Base-by-base conservation (phyloP, 257 asterid species). In the Lithospermum erythrorhizon region DNA sequence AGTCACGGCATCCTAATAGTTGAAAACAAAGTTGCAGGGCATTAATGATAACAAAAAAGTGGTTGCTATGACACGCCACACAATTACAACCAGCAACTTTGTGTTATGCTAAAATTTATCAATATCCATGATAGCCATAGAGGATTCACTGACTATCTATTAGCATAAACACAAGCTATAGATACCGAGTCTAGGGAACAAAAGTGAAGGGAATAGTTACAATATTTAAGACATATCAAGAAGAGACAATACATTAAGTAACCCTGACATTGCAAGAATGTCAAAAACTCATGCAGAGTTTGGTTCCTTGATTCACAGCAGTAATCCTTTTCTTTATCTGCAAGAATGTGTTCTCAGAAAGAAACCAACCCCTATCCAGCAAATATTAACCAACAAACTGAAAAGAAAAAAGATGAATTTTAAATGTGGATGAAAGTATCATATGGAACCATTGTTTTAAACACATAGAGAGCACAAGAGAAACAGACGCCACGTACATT, bases 281-380 rank as follows among this genome's bases (percentile, higher is more conserved):
- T 61, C 63, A 89, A 76, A 66, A 68, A 73, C 74, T 78, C 89
- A 87, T 85, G 79, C 84, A 85, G 79, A 67, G 63, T 61, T 59
- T 55, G 72, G 75, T 68, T 68, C 89, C 78, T 70, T 66, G 66
- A 58, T 22, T 51, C 75, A 70, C 74, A 57, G 87, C 83, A 70
- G 81, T 67, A 76, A 69, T 58, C 72, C 76, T 79, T 70, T 72
- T 75, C 72, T 64, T 64, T 80, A 65, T 73, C 70, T 57, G 73
- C 76, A 57, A 68, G 64, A 76, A 73, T 68, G 64, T 69, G 76
- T 64, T 76, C 61, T 64, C 68, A 74, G 62, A 57, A 65, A 63
- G 69, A n/a, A 65, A 55, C 54, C 68, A 56, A 56, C 62, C 72
- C 74, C 79, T 61, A 67, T 53, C 75, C 75, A 30, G 57, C 68